Evolutionary conservation across 768 basidiomycete genomes (phyloP), one percentile per base, ranked within the genome.

Genomic region (Boletus barrowsii): DNA sequence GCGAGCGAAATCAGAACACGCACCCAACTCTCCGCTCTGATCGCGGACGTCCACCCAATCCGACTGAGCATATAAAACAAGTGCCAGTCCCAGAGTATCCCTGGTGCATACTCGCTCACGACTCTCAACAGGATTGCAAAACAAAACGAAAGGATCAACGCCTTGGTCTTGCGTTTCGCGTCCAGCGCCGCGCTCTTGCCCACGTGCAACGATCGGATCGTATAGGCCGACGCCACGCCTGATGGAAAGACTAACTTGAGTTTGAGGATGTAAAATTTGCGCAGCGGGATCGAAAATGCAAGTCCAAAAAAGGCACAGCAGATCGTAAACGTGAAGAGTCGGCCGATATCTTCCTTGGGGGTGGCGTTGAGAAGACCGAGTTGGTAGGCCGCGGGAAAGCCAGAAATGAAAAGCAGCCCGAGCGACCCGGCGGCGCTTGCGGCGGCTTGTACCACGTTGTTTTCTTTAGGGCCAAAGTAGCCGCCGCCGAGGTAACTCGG

Each of bases 221-320:
- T 83, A 59, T 78, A 83, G 10, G 84, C 85, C 35, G 84, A 83
- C 15, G 84, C 86, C 54, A 86, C 80, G 29, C 81, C 82, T 1
- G 83, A 83, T 1, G 83, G 83, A 73, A 86, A 85, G 15, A 80
- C 80, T 15, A 84, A 68, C 65, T 83, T 83, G 65, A 83, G 81
- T 61, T 80, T 76, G 48, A 86, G 71, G 58, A 86, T 83, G 68
- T 81, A 86, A 66, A 82, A 82, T 58, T 78, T 79, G 51, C 82
- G 77, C 35, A 84, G 69, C 2, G 84, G 83, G 52, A 86, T 81
- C 51, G 82, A 73, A 79, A 87, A 87, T 68, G 85, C 83, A 10
- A 84, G 77, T 43, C 82, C 83, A 57, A 82, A 84, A 73, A 84
- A 82, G 37, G 78, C 79, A 45, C 79, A 75, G 56, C 76, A 78